Evolutionary conservation across 768 basidiomycete species (phyloP), one percentile per base, ranked within the genome.

Genomic region (Mycena alexandri): DNA sequence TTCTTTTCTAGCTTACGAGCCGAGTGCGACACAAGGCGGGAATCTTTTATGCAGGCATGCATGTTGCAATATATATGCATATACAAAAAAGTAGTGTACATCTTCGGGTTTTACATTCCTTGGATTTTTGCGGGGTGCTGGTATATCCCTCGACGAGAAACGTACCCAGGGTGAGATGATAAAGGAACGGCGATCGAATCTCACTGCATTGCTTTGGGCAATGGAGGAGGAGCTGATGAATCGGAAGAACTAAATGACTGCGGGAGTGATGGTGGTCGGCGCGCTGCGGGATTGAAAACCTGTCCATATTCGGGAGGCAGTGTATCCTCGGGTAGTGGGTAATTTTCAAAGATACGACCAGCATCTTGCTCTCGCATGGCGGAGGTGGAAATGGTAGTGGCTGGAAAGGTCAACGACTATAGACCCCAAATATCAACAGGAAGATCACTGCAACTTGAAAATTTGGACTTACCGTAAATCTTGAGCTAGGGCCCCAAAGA

Each of bases 241-340:
- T 6, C 25, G 17, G 14, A 12, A 13, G 7, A 13, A 43, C 24
- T 42, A 47, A 12, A 36, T 36, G 34, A 12, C 12, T 38, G 19
- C 25, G n/a, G 7, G 7, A 11, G 24, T 12, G 61, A 29, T 1
- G 42, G n/a, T 25, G 53, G 44, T 22, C 25, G 8, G 8, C 41
- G 36, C 3, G 24, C 29, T 14, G 55, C 41, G 21, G 44, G 54
- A 33, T 52, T 57, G 41, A 79, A 76, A 3, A 79, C 72, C 55
- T 78, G 71, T 3, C 74, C 75, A 57, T 78, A 79, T 29, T 75
- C 75, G 12, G 78, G 78, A 2, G 78, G 78, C 0, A 78, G 72
- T 11, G 71, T 75, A 25, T 73, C 71, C 8, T 72, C 62, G 36
- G 71, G 61, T n/a, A 71, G 71, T 8, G 52, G 63, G 0, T 74